Evolutionary conservation across 2,329 filamentous ascomycete species (phyloP).

Genomic region (Talaromyces amestolkiae): DNA sequence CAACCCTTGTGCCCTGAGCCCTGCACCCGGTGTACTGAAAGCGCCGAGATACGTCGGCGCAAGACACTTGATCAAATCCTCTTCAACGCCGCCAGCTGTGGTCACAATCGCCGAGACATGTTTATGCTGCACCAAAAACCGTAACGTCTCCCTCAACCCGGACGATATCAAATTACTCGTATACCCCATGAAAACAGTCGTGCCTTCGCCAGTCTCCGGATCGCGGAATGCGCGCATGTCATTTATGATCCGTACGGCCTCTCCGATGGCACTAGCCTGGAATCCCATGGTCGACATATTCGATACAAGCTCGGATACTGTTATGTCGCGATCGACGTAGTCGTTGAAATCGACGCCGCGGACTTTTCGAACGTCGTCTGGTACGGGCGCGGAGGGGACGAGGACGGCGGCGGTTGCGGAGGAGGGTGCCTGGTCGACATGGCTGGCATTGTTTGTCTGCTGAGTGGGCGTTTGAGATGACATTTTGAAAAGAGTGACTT

Average conservation of each 20-base stretch:
- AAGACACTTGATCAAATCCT: slow-evolving; percentile 98
- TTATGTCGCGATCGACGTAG: slow-evolving; percentile 67
- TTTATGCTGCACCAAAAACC: slow-evolving; percentile 88
- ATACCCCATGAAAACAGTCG: slow-evolving; percentile 95
- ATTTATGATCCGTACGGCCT: slow-evolving; percentile 89
- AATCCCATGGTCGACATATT: slow-evolving; percentile 86
- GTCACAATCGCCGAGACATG: slow-evolving; percentile 93
- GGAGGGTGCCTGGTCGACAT: slow-evolving; percentile 23
- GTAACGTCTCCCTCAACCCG: slow-evolving; percentile 83
- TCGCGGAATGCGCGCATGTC: slow-evolving; percentile 87
- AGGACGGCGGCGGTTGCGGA: slow-evolving; percentile 77
- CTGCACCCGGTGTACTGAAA: slow-evolving; percentile 73
- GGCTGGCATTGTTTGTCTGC: not conserved
- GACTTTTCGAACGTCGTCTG: slow-evolving; percentile 74
- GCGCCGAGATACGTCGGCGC: slow-evolving; percentile 89
- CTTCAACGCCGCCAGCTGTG: slow-evolving; percentile 91
- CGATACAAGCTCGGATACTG: slow-evolving; percentile 77
- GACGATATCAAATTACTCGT: slow-evolving; percentile 98
- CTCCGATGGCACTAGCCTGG: slow-evolving; percentile 75
- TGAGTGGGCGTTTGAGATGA: not conserved
- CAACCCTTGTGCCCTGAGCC: slow-evolving; percentile 77
- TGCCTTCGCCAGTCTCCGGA: slow-evolving; percentile 71
- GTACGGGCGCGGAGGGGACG: slow-evolving; percentile 77
- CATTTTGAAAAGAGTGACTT: not conserved
- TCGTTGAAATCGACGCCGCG: slow-evolving; percentile 90